These are phyloP conservation scores for Nelumbo lutea DNA, from an alignment of 164 flowering plant genomes.

Conservation along the genomic window DNA sequence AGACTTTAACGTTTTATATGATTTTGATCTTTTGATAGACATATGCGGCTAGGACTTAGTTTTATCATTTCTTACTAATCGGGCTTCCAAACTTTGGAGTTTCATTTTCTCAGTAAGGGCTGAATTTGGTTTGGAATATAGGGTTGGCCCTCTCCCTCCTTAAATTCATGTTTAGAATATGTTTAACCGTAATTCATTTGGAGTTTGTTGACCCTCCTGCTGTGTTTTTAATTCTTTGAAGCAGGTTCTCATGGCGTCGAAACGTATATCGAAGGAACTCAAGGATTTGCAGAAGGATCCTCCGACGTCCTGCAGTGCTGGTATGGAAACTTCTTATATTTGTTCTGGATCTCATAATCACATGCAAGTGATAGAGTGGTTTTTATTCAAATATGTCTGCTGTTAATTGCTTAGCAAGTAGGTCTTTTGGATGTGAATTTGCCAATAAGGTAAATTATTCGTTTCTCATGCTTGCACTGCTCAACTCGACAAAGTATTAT, in stretches of 20 bases:
- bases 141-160: background rate
- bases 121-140: background rate
- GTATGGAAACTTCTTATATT: slow-evolving; percentile 9
- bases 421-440: background rate
- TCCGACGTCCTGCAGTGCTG: slow-evolving; percentile 47
- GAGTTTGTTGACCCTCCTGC: background rate
- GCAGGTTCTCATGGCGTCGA: slow-evolving; percentile 33
- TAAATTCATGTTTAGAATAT: too few species aligned
- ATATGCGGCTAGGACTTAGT: too few species aligned
- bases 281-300: slow-evolving; percentile 53
- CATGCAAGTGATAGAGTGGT: background rate
- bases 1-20: too few species aligned
- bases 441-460: too few species aligned
- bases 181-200: too few species aligned
- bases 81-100: too few species aligned
- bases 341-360: too few species aligned
- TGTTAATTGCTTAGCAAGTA: background rate
- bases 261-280: slow-evolving; percentile 43
- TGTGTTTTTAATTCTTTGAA: background rate
- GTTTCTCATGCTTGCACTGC: too few species aligned
- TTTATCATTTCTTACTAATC: too few species aligned
- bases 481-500: too few species aligned
- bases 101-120: background rate
- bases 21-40: too few species aligned
- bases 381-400: background rate